Evolutionary conservation across 202 grass and related monocot genomes (phyloP).

Genomic region (Panicum virgatum): DNA sequence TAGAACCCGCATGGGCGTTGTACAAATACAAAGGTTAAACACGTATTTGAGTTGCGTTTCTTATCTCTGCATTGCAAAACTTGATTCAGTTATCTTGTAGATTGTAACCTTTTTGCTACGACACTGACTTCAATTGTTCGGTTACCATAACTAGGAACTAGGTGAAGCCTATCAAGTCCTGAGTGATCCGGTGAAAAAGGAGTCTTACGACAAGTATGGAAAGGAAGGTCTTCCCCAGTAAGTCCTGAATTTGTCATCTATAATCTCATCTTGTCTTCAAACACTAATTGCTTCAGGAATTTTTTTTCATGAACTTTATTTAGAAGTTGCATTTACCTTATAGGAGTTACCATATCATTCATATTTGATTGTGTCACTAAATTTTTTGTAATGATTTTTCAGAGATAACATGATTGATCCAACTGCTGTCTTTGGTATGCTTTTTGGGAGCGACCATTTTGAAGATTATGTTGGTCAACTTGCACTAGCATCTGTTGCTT

Average conservation of each 20-base stretch:
- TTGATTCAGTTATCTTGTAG: not conserved
- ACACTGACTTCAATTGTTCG: conserved; percentile 18
- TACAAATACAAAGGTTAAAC: not conserved
- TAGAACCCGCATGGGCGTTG: not conserved
- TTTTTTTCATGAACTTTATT: not conserved
- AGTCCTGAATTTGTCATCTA: conserved; percentile 36
- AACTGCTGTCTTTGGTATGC: conserved; percentile 87
- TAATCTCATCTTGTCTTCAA: not conserved
- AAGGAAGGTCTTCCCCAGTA: conserved; percentile 82
- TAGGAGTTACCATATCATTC: not conserved
- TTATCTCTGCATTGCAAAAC: not conserved
- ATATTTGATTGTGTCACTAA: not conserved
- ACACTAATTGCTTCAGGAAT: too few species aligned
- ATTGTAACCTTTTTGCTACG: not conserved
- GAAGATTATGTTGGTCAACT: conserved; percentile 97
- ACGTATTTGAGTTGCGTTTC: not conserved
- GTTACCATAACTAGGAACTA: conserved; percentile 55
- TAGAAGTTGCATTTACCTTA: not conserved
- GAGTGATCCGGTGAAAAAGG: conserved; percentile 77
- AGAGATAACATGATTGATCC: conserved; percentile 87
- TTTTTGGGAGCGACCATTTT: conserved; percentile 96
- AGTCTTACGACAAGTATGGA: conserved; percentile 82
- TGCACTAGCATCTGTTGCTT: conserved; percentile 82
- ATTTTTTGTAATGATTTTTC: conserved; percentile 11
- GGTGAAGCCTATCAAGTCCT: conserved; percentile 96